Evolutionary conservation across 495 filamentous ascomycete genomes (phyloP).

Genomic region (Copromyces sp.): DNA sequence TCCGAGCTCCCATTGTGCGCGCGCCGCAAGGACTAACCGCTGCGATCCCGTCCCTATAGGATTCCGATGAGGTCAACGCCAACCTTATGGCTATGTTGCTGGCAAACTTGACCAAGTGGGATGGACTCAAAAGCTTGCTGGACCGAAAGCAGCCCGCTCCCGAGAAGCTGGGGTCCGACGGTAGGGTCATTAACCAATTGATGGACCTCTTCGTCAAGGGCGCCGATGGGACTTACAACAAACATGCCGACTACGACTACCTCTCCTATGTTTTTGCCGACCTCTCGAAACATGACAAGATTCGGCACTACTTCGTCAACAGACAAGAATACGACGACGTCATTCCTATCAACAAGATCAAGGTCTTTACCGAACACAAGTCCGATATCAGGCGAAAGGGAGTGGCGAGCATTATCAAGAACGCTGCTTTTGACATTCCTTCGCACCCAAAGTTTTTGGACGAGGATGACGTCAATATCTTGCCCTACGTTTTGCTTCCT

Average conservation of each 20-base stretch:
- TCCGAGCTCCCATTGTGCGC: neutral
- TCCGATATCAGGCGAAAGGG: slow-evolving; percentile 72
- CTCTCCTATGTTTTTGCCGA: slow-evolving; percentile 91
- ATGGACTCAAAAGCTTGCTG: slow-evolving; percentile 56
- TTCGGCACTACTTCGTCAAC: slow-evolving; percentile 65
- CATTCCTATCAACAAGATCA: slow-evolving; percentile 78
- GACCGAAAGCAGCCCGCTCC: slow-evolving; percentile 52
- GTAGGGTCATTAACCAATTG: slow-evolving; percentile 73
- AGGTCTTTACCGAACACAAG: slow-evolving; percentile 83
- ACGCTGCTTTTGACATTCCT: slow-evolving; percentile 60
- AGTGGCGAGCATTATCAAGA: slow-evolving; percentile 88
- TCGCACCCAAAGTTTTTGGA: slow-evolving; percentile 59
- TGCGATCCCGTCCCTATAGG: slow-evolving; percentile 20
- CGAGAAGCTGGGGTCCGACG: slow-evolving; percentile 52
- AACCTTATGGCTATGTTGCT: slow-evolving; percentile 84
- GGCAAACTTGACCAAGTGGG: slow-evolving; percentile 79
- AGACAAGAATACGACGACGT: slow-evolving; percentile 65
- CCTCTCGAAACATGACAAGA: slow-evolving; percentile 64
- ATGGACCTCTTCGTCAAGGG: slow-evolving; percentile 95
- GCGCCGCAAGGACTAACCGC: slow-evolving; percentile 6
- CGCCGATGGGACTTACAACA: slow-evolving; percentile 69
- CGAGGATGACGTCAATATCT: slow-evolving; percentile 61
- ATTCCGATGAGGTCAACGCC: slow-evolving; percentile 55
- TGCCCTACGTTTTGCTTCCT: slow-evolving; percentile 76
- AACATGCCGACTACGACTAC: slow-evolving; percentile 82